A percentile compares a stretch with the other conserved stretches of the same genome.
Conservation (phyloP, 306 rosid species). For the Fagus crenata region DNA sequence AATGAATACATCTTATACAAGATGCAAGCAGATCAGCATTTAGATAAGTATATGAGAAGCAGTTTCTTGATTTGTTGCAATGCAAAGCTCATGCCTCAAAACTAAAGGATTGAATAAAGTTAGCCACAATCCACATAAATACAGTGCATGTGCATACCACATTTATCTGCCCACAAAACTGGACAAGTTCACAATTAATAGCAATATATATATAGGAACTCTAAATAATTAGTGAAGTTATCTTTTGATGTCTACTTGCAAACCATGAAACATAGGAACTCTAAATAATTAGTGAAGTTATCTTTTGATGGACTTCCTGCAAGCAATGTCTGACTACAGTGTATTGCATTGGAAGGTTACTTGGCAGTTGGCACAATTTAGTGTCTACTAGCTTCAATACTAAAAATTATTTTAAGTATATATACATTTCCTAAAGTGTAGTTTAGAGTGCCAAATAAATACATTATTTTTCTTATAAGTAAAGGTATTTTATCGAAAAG, state of each 20-base stretch:
- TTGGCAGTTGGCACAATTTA: not conserved
- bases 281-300: not conserved
- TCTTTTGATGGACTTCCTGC: not conserved
- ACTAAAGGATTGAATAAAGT: not conserved
- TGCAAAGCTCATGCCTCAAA: not conserved
- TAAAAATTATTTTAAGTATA: too few species aligned
- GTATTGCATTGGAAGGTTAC: not conserved
- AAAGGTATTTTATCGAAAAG: too few species aligned
- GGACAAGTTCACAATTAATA: not conserved
- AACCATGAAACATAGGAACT: not conserved
- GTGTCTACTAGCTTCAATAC: not conserved
- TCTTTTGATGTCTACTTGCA: too few species aligned
- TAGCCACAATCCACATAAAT: not conserved
- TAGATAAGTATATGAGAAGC: not conserved
- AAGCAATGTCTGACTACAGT: not conserved
- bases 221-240: too few species aligned
- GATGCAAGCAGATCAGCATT: not conserved
- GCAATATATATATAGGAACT: not conserved
- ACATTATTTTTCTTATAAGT: too few species aligned
- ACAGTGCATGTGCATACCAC: not conserved
- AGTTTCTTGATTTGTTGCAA: not conserved
- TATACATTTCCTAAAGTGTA: too few species aligned
- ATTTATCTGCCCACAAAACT: not conserved
- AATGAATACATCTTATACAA: not conserved
- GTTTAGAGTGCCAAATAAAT: not conserved